Percentiles rank a stretch among this genome's conserved stretches.
Conservation (phyloP, 2,329 filamentous ascomycete genomes). For the Penicillium occitanis region DNA sequence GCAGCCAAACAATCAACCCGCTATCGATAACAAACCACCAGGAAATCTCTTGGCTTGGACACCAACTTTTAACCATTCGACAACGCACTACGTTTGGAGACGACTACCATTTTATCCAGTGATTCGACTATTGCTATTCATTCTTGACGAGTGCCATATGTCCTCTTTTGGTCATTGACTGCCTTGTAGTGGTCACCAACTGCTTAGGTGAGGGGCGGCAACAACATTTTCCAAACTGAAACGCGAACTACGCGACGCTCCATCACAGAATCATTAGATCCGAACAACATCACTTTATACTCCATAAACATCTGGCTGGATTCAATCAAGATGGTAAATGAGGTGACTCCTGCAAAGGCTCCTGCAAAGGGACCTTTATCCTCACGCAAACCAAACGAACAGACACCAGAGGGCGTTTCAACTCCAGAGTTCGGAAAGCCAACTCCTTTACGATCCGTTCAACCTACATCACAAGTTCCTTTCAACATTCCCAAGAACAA, state of each 20-base stretch:
- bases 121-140: neutral
- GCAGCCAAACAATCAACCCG: slow-evolving; percentile 20
- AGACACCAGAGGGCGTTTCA: slow-evolving; percentile 34
- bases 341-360: slow-evolving; percentile 50
- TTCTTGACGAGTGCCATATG: neutral
- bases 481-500: slow-evolving; percentile 56
- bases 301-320: neutral
- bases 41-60: neutral
- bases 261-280: neutral
- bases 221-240: neutral
- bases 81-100: neutral
- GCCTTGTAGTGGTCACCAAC: neutral
- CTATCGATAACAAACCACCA: slow-evolving; percentile 22
- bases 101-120: neutral
- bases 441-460: slow-evolving; percentile 52
- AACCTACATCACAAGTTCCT: slow-evolving; percentile 48
- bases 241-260: neutral
- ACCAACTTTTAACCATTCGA: neutral
- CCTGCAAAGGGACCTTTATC: slow-evolving; percentile 40
- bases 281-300: neutral
- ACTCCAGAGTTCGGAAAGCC: slow-evolving; percentile 59
- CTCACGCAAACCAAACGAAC: slow-evolving; percentile 39
- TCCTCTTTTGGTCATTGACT: neutral
- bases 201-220: slow-evolving; percentile 2
- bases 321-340: slow-evolving; percentile 49